These are phyloP conservation scores for Fomitopsis palustris DNA, from an alignment of 1,284 basidiomycete genomes.

Conservation along the genomic window DNA sequence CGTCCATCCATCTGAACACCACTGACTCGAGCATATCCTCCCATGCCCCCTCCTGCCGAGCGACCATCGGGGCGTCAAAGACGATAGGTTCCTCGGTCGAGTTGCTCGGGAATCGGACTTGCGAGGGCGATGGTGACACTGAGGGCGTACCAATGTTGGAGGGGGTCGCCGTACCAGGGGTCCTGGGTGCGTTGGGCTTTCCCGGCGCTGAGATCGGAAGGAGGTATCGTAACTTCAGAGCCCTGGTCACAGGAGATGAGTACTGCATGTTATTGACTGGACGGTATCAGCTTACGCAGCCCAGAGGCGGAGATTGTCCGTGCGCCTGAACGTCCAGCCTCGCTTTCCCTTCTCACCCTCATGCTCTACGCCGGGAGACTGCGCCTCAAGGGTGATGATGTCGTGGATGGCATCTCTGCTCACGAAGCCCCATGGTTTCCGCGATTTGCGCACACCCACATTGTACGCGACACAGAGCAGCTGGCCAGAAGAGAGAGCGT, in stretches of 20 bases:
- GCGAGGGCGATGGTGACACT: conserved; percentile 24
- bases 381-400: conserved; percentile 58
- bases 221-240: conserved; percentile 76
- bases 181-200: conserved; percentile 21
- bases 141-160: conserved; percentile 23
- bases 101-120: conserved; percentile 25
- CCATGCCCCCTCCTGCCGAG: conserved; percentile 75
- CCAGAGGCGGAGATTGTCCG: conserved; percentile 81
- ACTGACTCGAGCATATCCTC: conserved; percentile 69
- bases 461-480: conserved; percentile 82
- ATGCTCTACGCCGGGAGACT: conserved; percentile 31
- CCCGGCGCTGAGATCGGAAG: conserved; percentile 61
- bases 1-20: conserved; percentile 63
- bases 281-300: conserved; percentile 56
- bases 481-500: conserved; percentile 72
- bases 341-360: conserved; percentile 33
- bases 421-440: conserved; percentile 87
- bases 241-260: conserved; percentile 39
- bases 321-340: conserved; percentile 79
- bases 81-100: conserved; percentile 35
- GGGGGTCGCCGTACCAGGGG: conserved; percentile 20
- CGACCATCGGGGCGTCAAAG: conserved; percentile 74
- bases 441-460: conserved; percentile 70
- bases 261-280: conserved; percentile 1
- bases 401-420: conserved; percentile 76